Percentiles rank a stretch among this genome's conserved stretches.
These are phyloP conservation scores for Lichenothelia convexa DNA, from an alignment of 495 filamentous ascomycete species.

Conservation along the genomic window DNA sequence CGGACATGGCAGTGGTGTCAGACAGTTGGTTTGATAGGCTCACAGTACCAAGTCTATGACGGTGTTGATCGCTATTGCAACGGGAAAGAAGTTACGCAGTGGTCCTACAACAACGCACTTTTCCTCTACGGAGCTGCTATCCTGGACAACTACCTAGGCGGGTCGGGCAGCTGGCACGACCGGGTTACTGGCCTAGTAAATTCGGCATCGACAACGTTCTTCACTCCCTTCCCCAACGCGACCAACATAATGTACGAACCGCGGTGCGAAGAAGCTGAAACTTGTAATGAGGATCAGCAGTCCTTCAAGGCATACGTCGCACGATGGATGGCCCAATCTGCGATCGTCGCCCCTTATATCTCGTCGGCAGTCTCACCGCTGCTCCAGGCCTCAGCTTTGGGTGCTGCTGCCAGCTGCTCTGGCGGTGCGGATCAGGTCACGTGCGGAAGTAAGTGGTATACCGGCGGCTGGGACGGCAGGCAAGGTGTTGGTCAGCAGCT, in stretches of 20 bases:
- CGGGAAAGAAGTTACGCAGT: constrained; percentile 28
- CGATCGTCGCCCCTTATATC: constrained; percentile 24
- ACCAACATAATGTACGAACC: constrained; percentile 25
- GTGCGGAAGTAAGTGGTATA: constrained; percentile 23
- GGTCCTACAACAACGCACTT: constrained; percentile 47
- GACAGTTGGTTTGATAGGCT: constrained; percentile 14
- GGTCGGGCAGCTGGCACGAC: constrained; percentile 13
- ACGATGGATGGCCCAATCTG: constrained; percentile 25
- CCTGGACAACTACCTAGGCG: constrained; percentile 48
- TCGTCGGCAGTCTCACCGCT: constrained; percentile 13
- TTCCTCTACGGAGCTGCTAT: constrained; percentile 45
- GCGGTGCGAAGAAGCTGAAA: constrained; percentile 19
- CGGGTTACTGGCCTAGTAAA: constrained; percentile 17
- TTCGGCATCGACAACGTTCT: constrained; percentile 19
- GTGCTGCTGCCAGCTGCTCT: constrained; percentile 22
- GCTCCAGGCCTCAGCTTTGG: constrained; percentile 20
- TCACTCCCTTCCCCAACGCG: constrained; percentile 20
- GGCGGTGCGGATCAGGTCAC: constrained; percentile 22
- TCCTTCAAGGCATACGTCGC: constrained; percentile 29
- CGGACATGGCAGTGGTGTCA: constrained; percentile 20
- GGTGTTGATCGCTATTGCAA: constrained; percentile 20
- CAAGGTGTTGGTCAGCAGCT: constrained; percentile 46
- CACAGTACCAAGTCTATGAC: constrained; percentile 19
- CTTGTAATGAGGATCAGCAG: constrained; percentile 24
- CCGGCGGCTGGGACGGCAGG: constrained; percentile 21